Evolutionary conservation across 192 early-diverging fungal species (phyloP), one percentile per base, ranked within the genome.

Genomic region (Cetraspora pellucida): DNA sequence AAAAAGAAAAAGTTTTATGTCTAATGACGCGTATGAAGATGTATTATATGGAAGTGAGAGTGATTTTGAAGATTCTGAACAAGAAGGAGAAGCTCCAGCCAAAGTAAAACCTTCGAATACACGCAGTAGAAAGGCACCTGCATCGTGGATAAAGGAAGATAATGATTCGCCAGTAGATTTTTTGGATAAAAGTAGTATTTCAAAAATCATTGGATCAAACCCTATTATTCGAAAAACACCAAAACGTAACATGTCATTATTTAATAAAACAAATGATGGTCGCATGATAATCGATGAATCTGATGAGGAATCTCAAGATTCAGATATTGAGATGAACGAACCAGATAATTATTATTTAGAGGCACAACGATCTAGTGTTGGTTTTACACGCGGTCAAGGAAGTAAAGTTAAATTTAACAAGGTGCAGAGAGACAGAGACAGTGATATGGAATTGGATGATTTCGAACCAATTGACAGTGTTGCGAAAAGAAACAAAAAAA

Each of bases 321-420:
- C 77, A 49, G 79, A 58, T 17, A 87, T 80, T 46, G 83, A 68
- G 1, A 74, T 81, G 45, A 84, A 85, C 30, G 85, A 76, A 2
- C 82, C 83, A 17, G 95, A 96, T 66, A 90, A 97, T 85, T 91
- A 94, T 79, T 98, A 98, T 84, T 78, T 93, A 64, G 88, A 97
- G 79, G 88, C 94, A 49, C 74, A 94, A 16, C 87, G 78, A 72
- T 91, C 91, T 79, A 92, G 91, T 73, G 95, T 92, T 58, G 94
- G 94, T 17, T 97, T 92, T 85, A 92, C 88, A 58, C 95, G 96
- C 74, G 90, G 92, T 27, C 87, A 91, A 21, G 86, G 89, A 30
- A 93, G 94, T 49, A 89, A 89, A 78, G 91, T 99, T 85, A 97
- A 96, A 85, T 97, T 98, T 82, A 89, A 89, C 82, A 95, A 93